Base-by-base conservation (phyloP, 768 basidiomycete genomes). In the Phylloporus scabripes region DNA sequence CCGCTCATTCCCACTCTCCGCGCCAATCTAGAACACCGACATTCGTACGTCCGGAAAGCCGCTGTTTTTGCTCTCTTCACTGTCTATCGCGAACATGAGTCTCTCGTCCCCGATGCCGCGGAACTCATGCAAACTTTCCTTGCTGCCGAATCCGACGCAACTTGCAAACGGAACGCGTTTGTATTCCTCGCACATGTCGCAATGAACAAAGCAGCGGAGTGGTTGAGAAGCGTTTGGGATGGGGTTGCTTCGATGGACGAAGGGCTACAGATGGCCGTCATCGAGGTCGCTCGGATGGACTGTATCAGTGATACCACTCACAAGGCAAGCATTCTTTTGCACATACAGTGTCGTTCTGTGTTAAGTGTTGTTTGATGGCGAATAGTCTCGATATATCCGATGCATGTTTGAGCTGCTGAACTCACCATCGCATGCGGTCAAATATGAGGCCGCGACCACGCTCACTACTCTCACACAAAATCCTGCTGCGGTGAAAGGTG, bases 1-100 rank as follows among this genome's bases (percentile, higher is more conserved):
- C 96, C 96, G 21, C 81, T 98, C 53, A 80, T 98, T 51, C 96
- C 96, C 11, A 92, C 86, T 36, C 92, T 91, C 65, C 85, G 95
- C 26, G 76, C 89, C 29, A 97, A 94, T 66, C 82, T 98, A 49
- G 94, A 99, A 71, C 95, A 98, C 70, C 83, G 95, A 44, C 96
- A 98, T 69, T 90, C 91, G 2, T 99, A 93, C 65, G 96, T 98
- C 47, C 85, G 96, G 61, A 97, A 97, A 74, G 95, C 97, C 63
- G 96, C 96, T 23, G 93, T 98, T 31, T 96, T 99, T 66, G 92
- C 96, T 26, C 77, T 96, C 37, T 94, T 87, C 68, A 83, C 92
- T 48, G 95, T 98, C 70, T 93, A 92, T 70, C 88, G 90, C 67
- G 82, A 89, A 70, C 92, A 92, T 60, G 94, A 97, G 63, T 76